phyloP scores from a whole-genome alignment of 2,329 filamentous ascomycete species.

The Fusarium burgessii region DNA sequence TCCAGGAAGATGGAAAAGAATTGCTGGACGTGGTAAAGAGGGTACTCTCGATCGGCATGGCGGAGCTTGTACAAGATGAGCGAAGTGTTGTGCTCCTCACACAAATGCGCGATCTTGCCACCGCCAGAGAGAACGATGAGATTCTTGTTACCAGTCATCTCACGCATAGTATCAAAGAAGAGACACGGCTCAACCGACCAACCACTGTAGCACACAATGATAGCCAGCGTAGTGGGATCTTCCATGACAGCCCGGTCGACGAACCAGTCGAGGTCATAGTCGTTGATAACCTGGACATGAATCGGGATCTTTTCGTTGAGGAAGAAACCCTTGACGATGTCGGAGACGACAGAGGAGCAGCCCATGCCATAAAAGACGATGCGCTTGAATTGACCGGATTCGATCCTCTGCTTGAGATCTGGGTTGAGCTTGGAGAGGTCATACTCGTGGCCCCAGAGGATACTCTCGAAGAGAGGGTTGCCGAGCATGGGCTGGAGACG shows the following conservation, averaged over 20 bases:
- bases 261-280: background rate
- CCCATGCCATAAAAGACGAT: constrained; percentile 4
- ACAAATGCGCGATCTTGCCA: background rate
- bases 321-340: constrained; percentile 1
- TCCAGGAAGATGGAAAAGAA: constrained; percentile 1
- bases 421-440: constrained; percentile 2
- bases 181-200: background rate
- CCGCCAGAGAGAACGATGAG: background rate
- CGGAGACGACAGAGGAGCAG: background rate
- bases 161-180: background rate
- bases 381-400: background rate
- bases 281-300: background rate
- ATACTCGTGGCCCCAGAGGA: constrained; percentile 8
- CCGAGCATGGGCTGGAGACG: constrained; percentile 8
- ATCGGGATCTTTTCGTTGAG: background rate
- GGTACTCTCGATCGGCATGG: background rate
- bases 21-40: background rate
- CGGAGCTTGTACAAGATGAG: background rate
- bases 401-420: background rate
- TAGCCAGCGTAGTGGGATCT: background rate
- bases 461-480: constrained; percentile 8
- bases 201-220: background rate
- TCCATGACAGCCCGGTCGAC: background rate
- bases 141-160: background rate
- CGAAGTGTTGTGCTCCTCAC: background rate